Conservation (phyloP, 768 basidiomycete genomes). For the Lactarius akahatsu region DNA sequence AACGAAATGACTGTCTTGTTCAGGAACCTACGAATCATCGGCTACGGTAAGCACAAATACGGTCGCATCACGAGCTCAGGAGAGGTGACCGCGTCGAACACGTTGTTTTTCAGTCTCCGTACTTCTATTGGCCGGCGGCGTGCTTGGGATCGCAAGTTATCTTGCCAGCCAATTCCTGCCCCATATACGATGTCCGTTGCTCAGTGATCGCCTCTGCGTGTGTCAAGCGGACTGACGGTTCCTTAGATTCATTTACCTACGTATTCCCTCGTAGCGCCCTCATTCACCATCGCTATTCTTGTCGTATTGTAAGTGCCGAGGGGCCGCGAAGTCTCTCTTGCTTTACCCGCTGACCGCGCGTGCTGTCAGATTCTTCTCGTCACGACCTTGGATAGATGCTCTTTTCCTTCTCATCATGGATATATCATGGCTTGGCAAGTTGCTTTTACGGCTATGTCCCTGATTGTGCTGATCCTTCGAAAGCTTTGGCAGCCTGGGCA, state of each 20-base stretch:
- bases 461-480: slow-evolving; percentile 14
- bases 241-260: slow-evolving; percentile 66
- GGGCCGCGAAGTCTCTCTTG: slow-evolving; percentile 1
- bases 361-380: slow-evolving; percentile 60
- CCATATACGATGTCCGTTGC: slow-evolving; percentile 53
- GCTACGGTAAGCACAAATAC: slow-evolving; percentile 32
- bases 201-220: slow-evolving; percentile 3
- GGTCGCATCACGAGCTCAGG: background rate
- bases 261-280: slow-evolving; percentile 64
- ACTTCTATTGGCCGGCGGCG: slow-evolving; percentile 45
- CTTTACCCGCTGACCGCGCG: background rate
- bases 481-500: slow-evolving; percentile 69
- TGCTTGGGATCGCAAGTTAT: slow-evolving; percentile 68
- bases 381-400: slow-evolving; percentile 64
- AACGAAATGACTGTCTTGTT: slow-evolving; percentile 39
- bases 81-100: background rate
- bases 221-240: slow-evolving; percentile 1
- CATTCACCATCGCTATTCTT: slow-evolving; percentile 45
- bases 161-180: slow-evolving; percentile 70
- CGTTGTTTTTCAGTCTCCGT: slow-evolving; percentile 36
- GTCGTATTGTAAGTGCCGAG: slow-evolving; percentile 6
- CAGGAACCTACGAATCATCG: slow-evolving; percentile 36
- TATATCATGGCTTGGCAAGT: slow-evolving; percentile 69
- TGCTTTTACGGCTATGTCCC: background rate
- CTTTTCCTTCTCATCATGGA: slow-evolving; percentile 53